These are phyloP conservation scores for Alternaria ethzedia DNA, from an alignment of 2,329 filamentous ascomycete genomes.

Conservation along the genomic window DNA sequence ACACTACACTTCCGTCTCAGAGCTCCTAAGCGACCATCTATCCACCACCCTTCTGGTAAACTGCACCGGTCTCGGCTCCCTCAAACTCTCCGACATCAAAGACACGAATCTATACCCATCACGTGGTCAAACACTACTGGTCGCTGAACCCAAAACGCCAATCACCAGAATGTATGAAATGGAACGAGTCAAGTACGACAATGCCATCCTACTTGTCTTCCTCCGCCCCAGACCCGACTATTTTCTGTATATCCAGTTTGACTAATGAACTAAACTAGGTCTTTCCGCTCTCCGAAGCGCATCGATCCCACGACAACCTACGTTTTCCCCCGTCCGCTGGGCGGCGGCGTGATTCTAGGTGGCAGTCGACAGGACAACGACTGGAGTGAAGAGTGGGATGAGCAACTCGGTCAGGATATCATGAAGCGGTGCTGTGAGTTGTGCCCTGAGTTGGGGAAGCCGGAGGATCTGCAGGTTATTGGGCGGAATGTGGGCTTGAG, in stretches of 20 bases:
- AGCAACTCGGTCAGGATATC: slow-evolving; percentile 78
- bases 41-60: slow-evolving; percentile 78
- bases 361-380: slow-evolving; percentile 80
- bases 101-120: slow-evolving; percentile 74
- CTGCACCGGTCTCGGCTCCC: slow-evolving; percentile 79
- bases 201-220: not conserved
- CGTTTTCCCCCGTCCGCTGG: slow-evolving; percentile 54
- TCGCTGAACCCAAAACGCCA: slow-evolving; percentile 56
- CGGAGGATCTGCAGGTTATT: slow-evolving; percentile 74
- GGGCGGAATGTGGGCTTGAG: slow-evolving; percentile 82
- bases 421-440: slow-evolving; percentile 76
- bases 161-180: slow-evolving; percentile 49
- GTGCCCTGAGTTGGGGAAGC: slow-evolving; percentile 71
- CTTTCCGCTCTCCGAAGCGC: slow-evolving; percentile 51
- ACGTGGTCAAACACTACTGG: slow-evolving; percentile 82
- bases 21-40: slow-evolving; percentile 68
- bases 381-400: slow-evolving; percentile 81
- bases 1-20: slow-evolving; percentile 67
- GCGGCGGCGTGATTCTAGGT: slow-evolving; percentile 85
- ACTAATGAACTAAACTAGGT: slow-evolving; percentile 17
- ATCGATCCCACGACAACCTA: slow-evolving; percentile 53
- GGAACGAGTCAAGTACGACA: slow-evolving; percentile 16
- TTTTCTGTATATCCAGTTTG: not conserved
- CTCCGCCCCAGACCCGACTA: not conserved
- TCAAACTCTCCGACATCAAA: slow-evolving; percentile 79